A percentile compares a stretch with the other conserved stretches of the same genome.
Evolutionary conservation across 208 protist species (phyloP).

Genomic region (Leishmania major): DNA sequence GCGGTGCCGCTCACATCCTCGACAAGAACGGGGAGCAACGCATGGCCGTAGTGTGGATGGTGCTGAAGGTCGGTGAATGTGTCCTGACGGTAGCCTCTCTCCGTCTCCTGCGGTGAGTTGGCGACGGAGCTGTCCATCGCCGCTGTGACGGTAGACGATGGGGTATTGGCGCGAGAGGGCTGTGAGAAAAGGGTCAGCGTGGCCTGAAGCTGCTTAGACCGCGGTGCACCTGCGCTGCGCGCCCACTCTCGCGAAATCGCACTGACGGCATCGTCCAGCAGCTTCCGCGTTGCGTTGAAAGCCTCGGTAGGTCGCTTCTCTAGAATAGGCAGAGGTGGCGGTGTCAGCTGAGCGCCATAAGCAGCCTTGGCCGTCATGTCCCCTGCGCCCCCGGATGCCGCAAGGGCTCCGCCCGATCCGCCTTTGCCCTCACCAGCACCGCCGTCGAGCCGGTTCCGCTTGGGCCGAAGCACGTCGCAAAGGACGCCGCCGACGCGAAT

Average conservation of each 20-base stretch:
- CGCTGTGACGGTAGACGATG: neutral
- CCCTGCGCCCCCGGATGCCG: neutral
- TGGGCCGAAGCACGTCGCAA: constrained; percentile 19
- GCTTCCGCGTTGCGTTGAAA: constrained; percentile 21
- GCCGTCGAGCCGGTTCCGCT: neutral
- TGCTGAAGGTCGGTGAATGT: constrained; percentile 1
- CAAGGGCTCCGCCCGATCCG: neutral
- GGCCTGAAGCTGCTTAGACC: neutral
- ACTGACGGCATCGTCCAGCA: constrained; percentile 27
- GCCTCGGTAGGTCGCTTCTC: constrained; percentile 16
- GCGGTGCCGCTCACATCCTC: constrained; percentile 44
- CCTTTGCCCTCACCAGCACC: neutral
- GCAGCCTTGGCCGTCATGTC: neutral
- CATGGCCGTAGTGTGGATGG: constrained; percentile 26
- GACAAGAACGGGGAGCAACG: constrained; percentile 26
- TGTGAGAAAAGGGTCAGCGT: neutral
- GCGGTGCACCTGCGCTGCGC: constrained; percentile 10
- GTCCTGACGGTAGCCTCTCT: neutral
- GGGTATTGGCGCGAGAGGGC: neutral
- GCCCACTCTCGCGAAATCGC: constrained; percentile 24
- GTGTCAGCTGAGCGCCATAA: constrained; percentile 6
- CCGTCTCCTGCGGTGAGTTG: neutral
- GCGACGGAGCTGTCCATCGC: neutral
- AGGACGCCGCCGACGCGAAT: constrained; percentile 12
- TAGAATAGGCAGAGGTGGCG: constrained; percentile 11